Base-by-base conservation (phyloP, 805 yeast genomes). In the Metschnikowia arizonensis region DNA sequence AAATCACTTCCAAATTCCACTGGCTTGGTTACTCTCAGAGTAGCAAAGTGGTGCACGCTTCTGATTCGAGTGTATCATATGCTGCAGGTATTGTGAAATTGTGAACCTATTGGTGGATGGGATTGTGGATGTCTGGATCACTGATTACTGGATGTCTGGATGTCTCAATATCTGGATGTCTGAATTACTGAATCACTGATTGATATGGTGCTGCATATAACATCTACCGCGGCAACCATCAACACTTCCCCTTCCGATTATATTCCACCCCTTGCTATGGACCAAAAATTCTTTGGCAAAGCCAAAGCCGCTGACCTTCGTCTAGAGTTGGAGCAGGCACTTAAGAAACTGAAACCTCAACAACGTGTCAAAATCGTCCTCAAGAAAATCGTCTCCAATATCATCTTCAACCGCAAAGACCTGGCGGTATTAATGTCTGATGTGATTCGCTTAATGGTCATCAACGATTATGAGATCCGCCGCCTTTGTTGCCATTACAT, bases 1-100 rank as follows among this genome's bases (percentile, higher is more conserved):
- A 35, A 35, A 42, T 57, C n/a, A 53, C 55, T 32, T 65, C 63
- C 0, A 61, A 52, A 4, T 77, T 88, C 53, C 53, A 76, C 23
- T 88, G 96, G 95, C 70, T 83, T 11, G 86, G 85, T 0, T 91
- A 91, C 59, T 68, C 83, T 0, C 97, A 91, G 64, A 85, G 95
- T 59, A 77, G 80, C 40, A 58, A 62, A 9, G 91, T 74, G 1
- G 52, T 54, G 0, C 57, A 60, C 14, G 53, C 67, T 1, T 45
- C 55, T 24, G 96, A 89, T 34, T 82, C 85, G 50, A 85, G 95
- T 62, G 98, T 91, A n/a, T 85, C 95, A 48, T 91, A 91, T 63
- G 95, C 91, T 1, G 78, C 91, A 37, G 97, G 91, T 0, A 84
- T 78, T 57, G 83, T 58, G 7, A 15, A 33, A 26, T 42, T 49